Evolutionary conservation across 2,329 filamentous ascomycete genomes (phyloP).

Genomic region (Alternaria ventricosa): DNA sequence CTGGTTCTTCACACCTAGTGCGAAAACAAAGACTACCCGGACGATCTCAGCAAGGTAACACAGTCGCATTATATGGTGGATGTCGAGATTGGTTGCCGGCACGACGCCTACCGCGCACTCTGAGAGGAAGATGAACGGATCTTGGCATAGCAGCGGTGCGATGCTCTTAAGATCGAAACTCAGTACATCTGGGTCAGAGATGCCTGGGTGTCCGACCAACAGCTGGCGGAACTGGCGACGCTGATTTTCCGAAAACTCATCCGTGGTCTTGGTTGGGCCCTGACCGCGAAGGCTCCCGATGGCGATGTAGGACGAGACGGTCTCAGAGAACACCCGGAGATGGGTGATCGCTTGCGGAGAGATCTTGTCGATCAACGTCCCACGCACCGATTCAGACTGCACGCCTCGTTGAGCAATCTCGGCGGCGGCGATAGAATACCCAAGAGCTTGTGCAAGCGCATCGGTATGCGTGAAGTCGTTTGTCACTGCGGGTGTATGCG

Average conservation of each 20-base stretch:
- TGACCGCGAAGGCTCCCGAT: slow-evolving; percentile 72
- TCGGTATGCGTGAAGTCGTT: slow-evolving; percentile 63
- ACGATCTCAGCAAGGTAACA: slow-evolving; percentile 92
- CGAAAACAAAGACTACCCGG: slow-evolving; percentile 72
- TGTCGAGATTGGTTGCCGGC: slow-evolving; percentile 72
- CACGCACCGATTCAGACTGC: slow-evolving; percentile 69
- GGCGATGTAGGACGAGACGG: slow-evolving; percentile 81
- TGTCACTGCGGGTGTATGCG: slow-evolving; percentile 46
- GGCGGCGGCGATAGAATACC: slow-evolving; percentile 83
- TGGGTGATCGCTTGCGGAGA: slow-evolving; percentile 85
- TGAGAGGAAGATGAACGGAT: slow-evolving; percentile 81
- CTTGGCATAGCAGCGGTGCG: slow-evolving; percentile 67
- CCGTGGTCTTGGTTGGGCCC: slow-evolving; percentile 66
- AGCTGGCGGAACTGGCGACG: slow-evolving; percentile 77
- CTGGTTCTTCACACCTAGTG: slow-evolving; percentile 15
- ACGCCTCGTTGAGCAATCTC: slow-evolving; percentile 92
- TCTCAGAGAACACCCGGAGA: slow-evolving; percentile 86
- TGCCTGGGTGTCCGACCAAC: slow-evolving; percentile 65
- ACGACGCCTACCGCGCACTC: slow-evolving; percentile 76
- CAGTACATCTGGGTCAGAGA: slow-evolving; percentile 46
- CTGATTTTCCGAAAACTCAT: slow-evolving; percentile 72
- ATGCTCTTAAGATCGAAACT: slow-evolving; percentile 53
- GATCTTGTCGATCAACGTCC: slow-evolving; percentile 81
- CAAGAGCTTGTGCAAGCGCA: slow-evolving; percentile 70
- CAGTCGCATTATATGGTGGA: slow-evolving; percentile 79